Conservation (phyloP, 192 early-diverging fungal genomes). For the Irineochytrium annulatum region DNA sequence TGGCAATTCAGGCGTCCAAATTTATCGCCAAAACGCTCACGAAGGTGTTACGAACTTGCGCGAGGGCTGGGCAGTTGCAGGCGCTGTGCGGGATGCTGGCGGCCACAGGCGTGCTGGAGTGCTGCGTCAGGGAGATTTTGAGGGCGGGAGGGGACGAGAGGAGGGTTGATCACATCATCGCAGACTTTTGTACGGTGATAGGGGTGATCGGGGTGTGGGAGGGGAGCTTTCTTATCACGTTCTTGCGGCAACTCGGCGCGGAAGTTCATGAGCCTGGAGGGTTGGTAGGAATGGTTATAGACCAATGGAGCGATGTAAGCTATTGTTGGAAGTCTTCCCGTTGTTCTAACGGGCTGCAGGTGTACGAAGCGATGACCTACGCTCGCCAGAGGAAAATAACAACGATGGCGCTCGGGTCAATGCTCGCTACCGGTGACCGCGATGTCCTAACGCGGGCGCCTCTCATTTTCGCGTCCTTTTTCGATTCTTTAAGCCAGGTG, state of each 20-base stretch:
- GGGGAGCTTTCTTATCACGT: neutral
- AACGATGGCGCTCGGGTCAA: slow-evolving; percentile 53
- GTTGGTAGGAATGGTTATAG: too few species aligned
- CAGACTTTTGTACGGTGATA: neutral
- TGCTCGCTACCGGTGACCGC: slow-evolving; percentile 55
- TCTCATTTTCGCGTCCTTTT: too few species aligned
- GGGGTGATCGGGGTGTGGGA: neutral
- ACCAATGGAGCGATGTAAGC: too few species aligned
- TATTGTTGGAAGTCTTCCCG: too few species aligned
- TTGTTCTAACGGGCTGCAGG: too few species aligned
- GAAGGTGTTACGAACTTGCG: neutral
- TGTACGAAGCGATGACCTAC: slow-evolving; percentile 71
- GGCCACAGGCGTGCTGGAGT: neutral
- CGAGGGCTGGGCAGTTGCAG: neutral
- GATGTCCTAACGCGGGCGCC: too few species aligned
- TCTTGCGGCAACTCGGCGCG: neutral
- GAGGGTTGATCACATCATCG: neutral
- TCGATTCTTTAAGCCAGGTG: too few species aligned
- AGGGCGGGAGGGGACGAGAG: neutral
- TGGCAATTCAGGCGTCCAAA: neutral
- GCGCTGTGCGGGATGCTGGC: neutral
- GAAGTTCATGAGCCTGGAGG: neutral
- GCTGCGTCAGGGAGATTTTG: neutral
- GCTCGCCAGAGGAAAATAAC: slow-evolving; percentile 62
- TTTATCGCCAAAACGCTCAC: neutral